These are phyloP conservation scores for Colletotrichum karsti DNA, from an alignment of 2,329 filamentous ascomycete genomes.

Conservation along the genomic window DNA sequence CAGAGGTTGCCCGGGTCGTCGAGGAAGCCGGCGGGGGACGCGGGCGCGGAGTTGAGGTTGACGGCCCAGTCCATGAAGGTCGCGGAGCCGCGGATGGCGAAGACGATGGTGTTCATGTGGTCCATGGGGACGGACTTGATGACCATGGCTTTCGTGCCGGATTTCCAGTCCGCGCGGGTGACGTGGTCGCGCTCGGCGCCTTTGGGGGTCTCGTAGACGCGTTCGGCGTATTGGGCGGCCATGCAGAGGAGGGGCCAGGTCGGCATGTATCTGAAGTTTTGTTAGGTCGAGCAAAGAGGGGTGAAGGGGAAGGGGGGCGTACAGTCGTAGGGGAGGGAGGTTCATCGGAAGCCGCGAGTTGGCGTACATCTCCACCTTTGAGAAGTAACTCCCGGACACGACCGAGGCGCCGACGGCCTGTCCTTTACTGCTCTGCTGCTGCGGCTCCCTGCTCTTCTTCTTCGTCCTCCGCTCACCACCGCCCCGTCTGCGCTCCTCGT, in stretches of 20 bases:
- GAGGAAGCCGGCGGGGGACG: constrained; percentile 73
- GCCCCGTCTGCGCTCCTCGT: background rate
- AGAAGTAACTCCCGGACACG: constrained; percentile 52
- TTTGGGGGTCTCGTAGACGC: constrained; percentile 74
- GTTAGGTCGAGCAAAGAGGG: background rate
- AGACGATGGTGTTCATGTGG: constrained; percentile 80
- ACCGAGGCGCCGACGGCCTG: constrained; percentile 31
- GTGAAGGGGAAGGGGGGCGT: constrained; percentile 37
- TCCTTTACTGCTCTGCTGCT: too few relatives aligned
- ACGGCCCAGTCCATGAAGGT: constrained; percentile 88
- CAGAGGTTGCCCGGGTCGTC: constrained; percentile 82
- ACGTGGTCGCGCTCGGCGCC: constrained; percentile 75
- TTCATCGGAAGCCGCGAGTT: constrained; percentile 78
- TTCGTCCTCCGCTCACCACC: background rate
- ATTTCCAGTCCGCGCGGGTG: constrained; percentile 70
- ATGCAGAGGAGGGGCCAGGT: constrained; percentile 82
- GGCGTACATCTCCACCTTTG: constrained; percentile 80
- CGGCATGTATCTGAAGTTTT: constrained; percentile 67
- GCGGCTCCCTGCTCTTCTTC: constrained; percentile 9
- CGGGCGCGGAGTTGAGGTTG: constrained; percentile 77
- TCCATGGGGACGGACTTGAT: constrained; percentile 85
- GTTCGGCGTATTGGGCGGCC: constrained; percentile 80
- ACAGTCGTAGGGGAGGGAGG: constrained; percentile 74
- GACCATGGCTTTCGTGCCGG: constrained; percentile 86
- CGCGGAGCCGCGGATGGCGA: constrained; percentile 83